These are phyloP conservation scores for Royoungia palumana DNA, from an alignment of 768 basidiomycete genomes.

Conservation along the genomic window DNA sequence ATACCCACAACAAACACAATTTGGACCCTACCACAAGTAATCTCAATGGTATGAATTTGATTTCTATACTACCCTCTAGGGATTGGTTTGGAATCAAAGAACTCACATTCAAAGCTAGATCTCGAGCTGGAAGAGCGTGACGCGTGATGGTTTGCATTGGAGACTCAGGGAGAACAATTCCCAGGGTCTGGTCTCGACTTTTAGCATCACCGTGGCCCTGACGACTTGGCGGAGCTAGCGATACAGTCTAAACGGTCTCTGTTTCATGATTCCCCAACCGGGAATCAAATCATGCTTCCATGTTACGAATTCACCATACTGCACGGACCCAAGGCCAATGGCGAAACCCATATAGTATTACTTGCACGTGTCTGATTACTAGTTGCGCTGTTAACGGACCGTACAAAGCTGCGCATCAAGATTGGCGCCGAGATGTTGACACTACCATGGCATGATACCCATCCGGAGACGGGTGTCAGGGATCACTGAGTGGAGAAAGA, in stretches of 20 bases:
- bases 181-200: not conserved
- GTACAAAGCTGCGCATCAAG: constrained; percentile 3
- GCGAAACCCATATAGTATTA: not conserved
- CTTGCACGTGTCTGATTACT: constrained; percentile 2
- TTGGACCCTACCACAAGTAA: not conserved
- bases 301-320: not conserved
- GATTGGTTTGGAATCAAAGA: not conserved
- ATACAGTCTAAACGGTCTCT: not conserved
- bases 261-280: constrained; percentile 6
- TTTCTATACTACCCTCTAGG: not conserved
- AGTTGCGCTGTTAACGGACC: constrained; percentile 1
- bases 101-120: not conserved
- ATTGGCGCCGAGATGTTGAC: constrained; percentile 17
- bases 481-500: not conserved
- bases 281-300: constrained; percentile 4
- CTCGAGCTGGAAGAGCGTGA: not conserved
- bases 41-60: not conserved
- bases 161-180: not conserved
- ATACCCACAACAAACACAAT: not conserved
- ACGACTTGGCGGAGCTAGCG: not conserved
- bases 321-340: not conserved
- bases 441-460: not conserved
- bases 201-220: constrained; percentile 2
- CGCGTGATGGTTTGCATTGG: too few relatives aligned
- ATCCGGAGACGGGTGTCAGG: not conserved